Conservation (phyloP, 176 grass and related monocot species). For the Ampelocalamus luodianensis region DNA sequence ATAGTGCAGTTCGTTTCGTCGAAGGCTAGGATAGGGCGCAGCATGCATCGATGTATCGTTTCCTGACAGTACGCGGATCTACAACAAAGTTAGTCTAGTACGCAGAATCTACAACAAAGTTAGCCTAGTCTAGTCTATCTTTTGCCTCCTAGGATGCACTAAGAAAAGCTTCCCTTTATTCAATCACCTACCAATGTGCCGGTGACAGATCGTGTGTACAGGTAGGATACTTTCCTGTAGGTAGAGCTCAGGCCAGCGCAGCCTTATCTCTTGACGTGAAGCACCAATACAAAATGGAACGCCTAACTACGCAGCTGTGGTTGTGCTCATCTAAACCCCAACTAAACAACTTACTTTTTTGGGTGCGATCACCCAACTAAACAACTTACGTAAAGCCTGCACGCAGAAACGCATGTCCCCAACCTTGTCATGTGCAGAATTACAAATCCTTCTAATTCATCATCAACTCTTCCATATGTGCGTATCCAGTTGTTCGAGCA, state of each 20-base stretch:
- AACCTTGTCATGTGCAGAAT: background rate
- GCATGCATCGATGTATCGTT: conserved; percentile 43
- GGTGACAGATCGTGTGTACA: conserved; percentile 28
- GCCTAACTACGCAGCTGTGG: background rate
- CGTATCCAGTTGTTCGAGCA: conserved; percentile 2
- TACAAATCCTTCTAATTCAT: background rate
- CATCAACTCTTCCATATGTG: background rate
- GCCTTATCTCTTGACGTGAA: conserved; percentile 35
- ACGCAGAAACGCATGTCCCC: background rate
- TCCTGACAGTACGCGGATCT: conserved; percentile 40
- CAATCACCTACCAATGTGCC: conserved; percentile 27
- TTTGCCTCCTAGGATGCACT: conserved; percentile 3
- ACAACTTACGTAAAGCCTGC: background rate
- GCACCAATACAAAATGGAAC: background rate
- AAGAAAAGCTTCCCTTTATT: background rate
- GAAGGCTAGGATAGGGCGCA: conserved; percentile 35
- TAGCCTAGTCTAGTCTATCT: conserved; percentile 38
- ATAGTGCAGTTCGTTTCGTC: conserved; percentile 18
- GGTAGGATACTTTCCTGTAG: conserved; percentile 15
- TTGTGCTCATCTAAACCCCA: conserved; percentile 30
- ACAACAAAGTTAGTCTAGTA: conserved; percentile 37
- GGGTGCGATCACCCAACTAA: too few species aligned
- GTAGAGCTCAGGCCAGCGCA: background rate
- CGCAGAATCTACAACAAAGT: conserved; percentile 38
- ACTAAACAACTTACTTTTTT: background rate